These are phyloP conservation scores for Rutstroemia sp. DNA, from an alignment of 2,329 filamentous ascomycete species.

Conservation along the genomic window DNA sequence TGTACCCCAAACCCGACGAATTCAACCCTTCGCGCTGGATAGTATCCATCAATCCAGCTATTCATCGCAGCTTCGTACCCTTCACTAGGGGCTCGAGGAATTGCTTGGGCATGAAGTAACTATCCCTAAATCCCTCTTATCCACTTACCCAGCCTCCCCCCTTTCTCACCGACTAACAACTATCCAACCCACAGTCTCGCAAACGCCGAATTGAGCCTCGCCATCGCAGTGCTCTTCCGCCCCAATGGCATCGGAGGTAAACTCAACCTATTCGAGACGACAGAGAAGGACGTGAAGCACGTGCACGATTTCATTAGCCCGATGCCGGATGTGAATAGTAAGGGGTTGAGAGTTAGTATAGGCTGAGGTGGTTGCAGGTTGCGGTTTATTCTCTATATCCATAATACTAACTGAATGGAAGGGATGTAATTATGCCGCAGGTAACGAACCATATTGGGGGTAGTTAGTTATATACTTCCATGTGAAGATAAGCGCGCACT, in stretches of 20 bases:
- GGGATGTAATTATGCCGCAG: too few relatives aligned
- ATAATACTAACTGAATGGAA: too few relatives aligned
- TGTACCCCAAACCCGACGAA: not conserved
- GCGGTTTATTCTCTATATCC: too few relatives aligned
- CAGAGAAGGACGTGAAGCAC: slow-evolving; percentile 1
- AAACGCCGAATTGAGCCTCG: not conserved
- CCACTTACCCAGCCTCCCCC: too few relatives aligned
- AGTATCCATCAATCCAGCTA: not conserved
- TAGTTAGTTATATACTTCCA: too few relatives aligned
- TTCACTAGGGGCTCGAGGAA: slow-evolving; percentile 1
- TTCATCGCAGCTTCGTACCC: not conserved
- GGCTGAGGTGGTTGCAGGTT: too few relatives aligned
- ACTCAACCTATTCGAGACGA: not conserved
- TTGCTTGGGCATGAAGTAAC: slow-evolving; percentile 6
- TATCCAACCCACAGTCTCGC: not conserved
- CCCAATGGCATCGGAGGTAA: not conserved
- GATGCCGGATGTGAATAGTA: not conserved
- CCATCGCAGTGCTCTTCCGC: not conserved
- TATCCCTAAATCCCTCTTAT: not conserved
- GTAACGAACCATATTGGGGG: too few relatives aligned
- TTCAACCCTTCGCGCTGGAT: slow-evolving; percentile 6
- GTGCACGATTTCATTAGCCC: not conserved
- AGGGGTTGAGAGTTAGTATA: not conserved
- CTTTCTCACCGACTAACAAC: too few relatives aligned
- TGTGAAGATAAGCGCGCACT: too few relatives aligned